Percentiles rank a stretch among this genome's conserved stretches.
These are phyloP conservation scores for Naganishia sp. DNA, from an alignment of 1,284 basidiomycete species.

Conservation along the genomic window DNA sequence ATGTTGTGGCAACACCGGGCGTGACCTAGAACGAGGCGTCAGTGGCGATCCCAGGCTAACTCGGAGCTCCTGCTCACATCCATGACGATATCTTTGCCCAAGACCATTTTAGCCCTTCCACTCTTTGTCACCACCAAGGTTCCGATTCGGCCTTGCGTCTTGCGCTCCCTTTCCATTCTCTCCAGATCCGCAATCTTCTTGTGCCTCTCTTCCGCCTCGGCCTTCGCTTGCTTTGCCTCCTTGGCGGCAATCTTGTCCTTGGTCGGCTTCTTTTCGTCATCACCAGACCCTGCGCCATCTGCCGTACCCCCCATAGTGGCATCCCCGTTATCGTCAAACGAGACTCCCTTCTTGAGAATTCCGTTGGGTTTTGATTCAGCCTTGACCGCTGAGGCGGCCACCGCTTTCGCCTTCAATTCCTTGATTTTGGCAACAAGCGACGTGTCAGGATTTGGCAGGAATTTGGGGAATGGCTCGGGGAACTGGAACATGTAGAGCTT, in stretches of 20 bases:
- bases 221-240: constrained; percentile 26
- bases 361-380: constrained; percentile 19
- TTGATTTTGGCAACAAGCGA: constrained; percentile 19
- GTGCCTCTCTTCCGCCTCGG: constrained; percentile 27
- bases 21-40: constrained; percentile 62
- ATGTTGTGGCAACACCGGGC: constrained; percentile 80
- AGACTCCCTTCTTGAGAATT: constrained; percentile 32
- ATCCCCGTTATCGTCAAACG: constrained; percentile 26
- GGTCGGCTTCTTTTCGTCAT: constrained; percentile 29
- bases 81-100: constrained; percentile 74
- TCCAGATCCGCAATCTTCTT: constrained; percentile 41
- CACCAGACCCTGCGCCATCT: constrained; percentile 43
- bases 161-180: constrained; percentile 48
- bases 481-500: constrained; percentile 90
- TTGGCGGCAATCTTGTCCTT: constrained; percentile 31
- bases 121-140: constrained; percentile 78
- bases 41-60: background rate
- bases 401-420: constrained; percentile 39
- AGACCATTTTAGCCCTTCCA: constrained; percentile 81
- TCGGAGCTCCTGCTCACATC: constrained; percentile 62
- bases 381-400: constrained; percentile 31
- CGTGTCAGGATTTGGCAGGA: constrained; percentile 51
- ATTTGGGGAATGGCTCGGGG: constrained; percentile 81
- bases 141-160: constrained; percentile 75
- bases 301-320: constrained; percentile 34